Percentiles rank a stretch among this genome's conserved stretches.
Conservation (phyloP, 345 rosid species). For the Eucalyptus tenuipes region DNA sequence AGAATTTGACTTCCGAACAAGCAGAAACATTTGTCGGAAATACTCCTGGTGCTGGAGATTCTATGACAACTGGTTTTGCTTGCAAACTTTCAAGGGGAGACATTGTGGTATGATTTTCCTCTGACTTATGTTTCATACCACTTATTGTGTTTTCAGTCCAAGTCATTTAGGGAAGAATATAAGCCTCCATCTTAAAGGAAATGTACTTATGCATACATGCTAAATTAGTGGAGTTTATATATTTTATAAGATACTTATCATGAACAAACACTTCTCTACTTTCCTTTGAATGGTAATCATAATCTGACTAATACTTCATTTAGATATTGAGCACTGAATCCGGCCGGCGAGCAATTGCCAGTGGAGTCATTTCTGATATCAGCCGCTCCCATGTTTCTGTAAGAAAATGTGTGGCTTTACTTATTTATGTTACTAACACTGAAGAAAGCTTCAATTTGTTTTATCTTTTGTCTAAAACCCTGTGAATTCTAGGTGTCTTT, state of each 20-base stretch:
- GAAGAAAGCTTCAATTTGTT: not conserved
- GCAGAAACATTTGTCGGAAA: conserved; percentile 18
- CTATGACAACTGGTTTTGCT: conserved; percentile 33
- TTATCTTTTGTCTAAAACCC: not conserved
- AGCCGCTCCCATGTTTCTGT: conserved; percentile 66
- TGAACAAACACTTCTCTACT: not conserved
- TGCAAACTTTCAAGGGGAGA: conserved; percentile 71
- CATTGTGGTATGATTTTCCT: conserved; percentile 53
- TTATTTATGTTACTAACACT: not conserved
- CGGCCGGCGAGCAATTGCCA: conserved; percentile 45
- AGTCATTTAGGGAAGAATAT: not conserved
- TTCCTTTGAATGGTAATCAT: not conserved
- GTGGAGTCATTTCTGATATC: conserved; percentile 66
- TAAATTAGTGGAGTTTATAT: not conserved
- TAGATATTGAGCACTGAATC: conserved; percentile 71
- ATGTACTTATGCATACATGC: not conserved
- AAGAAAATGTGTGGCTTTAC: conserved; percentile 10
- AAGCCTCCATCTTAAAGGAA: not conserved
- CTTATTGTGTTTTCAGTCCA: not conserved
- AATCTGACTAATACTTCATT: not conserved
- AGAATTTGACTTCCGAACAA: conserved; percentile 12
- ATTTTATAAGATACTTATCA: not conserved
- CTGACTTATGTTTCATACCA: not conserved
- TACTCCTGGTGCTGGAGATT: conserved; percentile 5
- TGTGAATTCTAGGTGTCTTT: conserved; percentile 49